phyloP scores from a whole-genome alignment of 1,284 basidiomycete genomes.

The Boletus hoseneyae region DNA sequence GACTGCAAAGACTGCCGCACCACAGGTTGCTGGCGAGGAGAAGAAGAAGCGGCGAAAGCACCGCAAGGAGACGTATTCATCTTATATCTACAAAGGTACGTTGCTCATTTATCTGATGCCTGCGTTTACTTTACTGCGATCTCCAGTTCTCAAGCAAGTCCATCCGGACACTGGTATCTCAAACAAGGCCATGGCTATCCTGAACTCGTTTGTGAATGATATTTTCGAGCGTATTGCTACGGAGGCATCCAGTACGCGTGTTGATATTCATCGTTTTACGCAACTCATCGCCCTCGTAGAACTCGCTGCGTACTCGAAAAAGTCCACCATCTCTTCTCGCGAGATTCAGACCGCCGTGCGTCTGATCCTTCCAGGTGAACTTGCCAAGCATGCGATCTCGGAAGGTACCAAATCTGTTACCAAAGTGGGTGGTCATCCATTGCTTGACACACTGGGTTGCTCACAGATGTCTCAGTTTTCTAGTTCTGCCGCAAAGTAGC shows the following conservation, averaged over 20 bases:
- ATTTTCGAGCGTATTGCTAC: conserved; percentile 74
- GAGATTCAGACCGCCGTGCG: conserved; percentile 82
- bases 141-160: conserved; percentile 59
- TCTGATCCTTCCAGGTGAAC: conserved; percentile 72
- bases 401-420: conserved; percentile 67
- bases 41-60: conserved; percentile 89
- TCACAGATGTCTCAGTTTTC: conserved; percentile 46
- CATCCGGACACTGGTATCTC: conserved; percentile 78
- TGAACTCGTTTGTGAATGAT: conserved; percentile 70
- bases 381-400: conserved; percentile 67
- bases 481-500: conserved; percentile 59
- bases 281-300: conserved; percentile 34
- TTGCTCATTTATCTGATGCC: not conserved
- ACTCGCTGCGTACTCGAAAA: conserved; percentile 74
- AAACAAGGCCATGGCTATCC: conserved; percentile 77
- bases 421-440: conserved; percentile 33
- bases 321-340: conserved; percentile 76
- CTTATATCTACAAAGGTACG: conserved; percentile 88
- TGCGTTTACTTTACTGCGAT: not conserved
- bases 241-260: conserved; percentile 56
- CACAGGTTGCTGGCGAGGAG: conserved; percentile 55
- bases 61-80: conserved; percentile 86
- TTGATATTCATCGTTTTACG: not conserved
- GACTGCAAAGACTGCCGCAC: conserved; percentile 65
- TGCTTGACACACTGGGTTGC: not conserved